A percentile compares a stretch with the other conserved stretches of the same genome.
Conservation (phyloP, 441 rosid genomes). For the Adansonia rubrostipa region DNA sequence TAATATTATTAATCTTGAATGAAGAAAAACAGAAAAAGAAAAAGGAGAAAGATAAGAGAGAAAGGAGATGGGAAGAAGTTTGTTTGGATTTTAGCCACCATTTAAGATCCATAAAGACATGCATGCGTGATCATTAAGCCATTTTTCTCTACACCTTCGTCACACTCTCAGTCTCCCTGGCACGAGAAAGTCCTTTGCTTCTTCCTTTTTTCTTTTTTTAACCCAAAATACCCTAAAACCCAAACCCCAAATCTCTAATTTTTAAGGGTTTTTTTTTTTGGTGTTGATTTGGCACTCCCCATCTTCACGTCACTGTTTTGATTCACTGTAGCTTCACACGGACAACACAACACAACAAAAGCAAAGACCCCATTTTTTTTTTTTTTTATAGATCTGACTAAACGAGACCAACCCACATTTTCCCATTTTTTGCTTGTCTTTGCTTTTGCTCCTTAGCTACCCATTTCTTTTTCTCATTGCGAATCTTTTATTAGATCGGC, state of each 20-base stretch:
- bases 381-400: conserved; percentile 24
- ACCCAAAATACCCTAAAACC: not conserved
- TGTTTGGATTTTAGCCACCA: too few species aligned
- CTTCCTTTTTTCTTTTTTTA: not conserved
- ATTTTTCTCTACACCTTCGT: too few species aligned
- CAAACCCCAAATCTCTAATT: conserved; percentile 44
- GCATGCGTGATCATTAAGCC: too few species aligned
- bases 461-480: conserved; percentile 1
- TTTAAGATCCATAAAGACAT: too few species aligned
- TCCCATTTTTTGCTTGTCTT: not conserved
- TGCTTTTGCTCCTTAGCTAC: not conserved
- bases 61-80: too few species aligned
- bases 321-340: conserved; percentile 15
- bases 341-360: conserved; percentile 1
- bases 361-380: conserved; percentile 17
- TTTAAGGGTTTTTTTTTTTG: not conserved
- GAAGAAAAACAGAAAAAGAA: too few species aligned
- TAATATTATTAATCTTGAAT: too few species aligned
- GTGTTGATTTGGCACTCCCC: not conserved
- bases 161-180: too few species aligned
- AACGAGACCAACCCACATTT: not conserved
- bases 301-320: conserved; percentile 12
- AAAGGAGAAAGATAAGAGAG: too few species aligned
- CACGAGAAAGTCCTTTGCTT: too few species aligned
- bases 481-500: conserved; percentile 17